Base-by-base conservation (phyloP, 345 rosid species). In the Laguncularia racemosa region DNA sequence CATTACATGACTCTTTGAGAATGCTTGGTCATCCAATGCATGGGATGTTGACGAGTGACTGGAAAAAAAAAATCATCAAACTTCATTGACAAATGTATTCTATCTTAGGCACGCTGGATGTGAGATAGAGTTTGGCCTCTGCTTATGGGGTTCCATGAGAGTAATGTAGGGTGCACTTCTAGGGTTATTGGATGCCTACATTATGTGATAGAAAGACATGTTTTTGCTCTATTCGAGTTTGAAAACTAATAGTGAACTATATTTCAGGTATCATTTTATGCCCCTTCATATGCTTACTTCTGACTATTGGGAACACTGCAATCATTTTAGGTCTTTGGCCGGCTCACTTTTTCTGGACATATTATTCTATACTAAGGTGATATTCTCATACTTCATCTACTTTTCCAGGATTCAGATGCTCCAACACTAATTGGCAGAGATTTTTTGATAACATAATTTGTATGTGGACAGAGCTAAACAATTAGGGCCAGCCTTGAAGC, bases 401-500 rank as follows among this genome's bases (percentile, higher is more conserved):
- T 13, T 10, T 21, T 33, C 52, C 53, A 16, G 21, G 14, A 16
- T 33, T 23, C 0, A 13, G 21, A 28, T 50, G 17, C 23, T 47
- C 21, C 40, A 33, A 33, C 7, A 10, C 1, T 10, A 4, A 33
- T 33, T 7, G 5, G 28, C 28, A 23, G 40, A 33, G 40, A 6
- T 33, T 33, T 33, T 33, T 33, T 33, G 9, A 33, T 33, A 33
- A 4, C 7, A 33, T 33, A 33, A 6, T 33, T 55, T 63, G 23
- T 67, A 45, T 69, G 55, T 56, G 47, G 55, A 71, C 88, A 93
- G 97, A 72, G 79, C 96, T 67, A 82, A 78, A 58, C 75, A 56
- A 28, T 55, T 89, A 65, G 97, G 97, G 49, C 96, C 95, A 7
- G 62, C 81, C 63, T 55, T 89, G 84, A 89, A 93, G 96, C 65